These are phyloP conservation scores for Mortierella sp. DNA, from an alignment of 371 early-diverging fungal species.

Conservation along the genomic window DNA sequence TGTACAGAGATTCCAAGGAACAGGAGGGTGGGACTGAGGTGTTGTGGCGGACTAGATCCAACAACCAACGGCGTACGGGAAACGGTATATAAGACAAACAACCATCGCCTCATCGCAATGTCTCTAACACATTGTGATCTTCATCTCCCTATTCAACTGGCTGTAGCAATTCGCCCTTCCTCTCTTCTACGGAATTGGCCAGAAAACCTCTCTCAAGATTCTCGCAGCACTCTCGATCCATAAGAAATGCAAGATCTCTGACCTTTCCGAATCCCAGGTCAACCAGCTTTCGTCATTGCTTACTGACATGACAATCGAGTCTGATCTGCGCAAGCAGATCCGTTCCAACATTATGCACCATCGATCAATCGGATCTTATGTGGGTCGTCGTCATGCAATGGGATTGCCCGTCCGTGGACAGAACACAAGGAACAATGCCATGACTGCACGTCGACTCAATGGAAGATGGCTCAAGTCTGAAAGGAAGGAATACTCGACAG, in stretches of 20 bases:
- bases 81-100: no score
- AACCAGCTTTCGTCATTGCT: conserved; percentile 86
- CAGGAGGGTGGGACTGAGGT: not conserved
- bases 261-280: conserved; percentile 89
- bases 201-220: conserved; percentile 75
- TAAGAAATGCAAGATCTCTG: conserved; percentile 77
- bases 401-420: conserved; percentile 94
- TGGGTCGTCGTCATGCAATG: conserved; percentile 88
- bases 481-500: conserved; percentile 44
- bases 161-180: conserved; percentile 67
- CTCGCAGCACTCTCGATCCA: conserved; percentile 87
- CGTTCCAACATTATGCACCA: conserved; percentile 84
- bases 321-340: conserved; percentile 85
- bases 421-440: conserved; percentile 87
- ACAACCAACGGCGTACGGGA: no score
- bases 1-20: no score
- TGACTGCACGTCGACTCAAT: conserved; percentile 90
- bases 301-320: conserved; percentile 91
- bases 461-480: conserved; percentile 59
- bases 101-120: not conserved
- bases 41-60: no score
- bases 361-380: conserved; percentile 83
- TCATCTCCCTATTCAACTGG: not conserved
- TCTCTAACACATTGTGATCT: not conserved
- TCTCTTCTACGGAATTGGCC: conserved; percentile 94